A percentile compares a stretch with the other conserved stretches of the same genome.
These are phyloP conservation scores for Crithidia brevicula DNA, from an alignment of 208 protist species.

Conservation along the genomic window DNA sequence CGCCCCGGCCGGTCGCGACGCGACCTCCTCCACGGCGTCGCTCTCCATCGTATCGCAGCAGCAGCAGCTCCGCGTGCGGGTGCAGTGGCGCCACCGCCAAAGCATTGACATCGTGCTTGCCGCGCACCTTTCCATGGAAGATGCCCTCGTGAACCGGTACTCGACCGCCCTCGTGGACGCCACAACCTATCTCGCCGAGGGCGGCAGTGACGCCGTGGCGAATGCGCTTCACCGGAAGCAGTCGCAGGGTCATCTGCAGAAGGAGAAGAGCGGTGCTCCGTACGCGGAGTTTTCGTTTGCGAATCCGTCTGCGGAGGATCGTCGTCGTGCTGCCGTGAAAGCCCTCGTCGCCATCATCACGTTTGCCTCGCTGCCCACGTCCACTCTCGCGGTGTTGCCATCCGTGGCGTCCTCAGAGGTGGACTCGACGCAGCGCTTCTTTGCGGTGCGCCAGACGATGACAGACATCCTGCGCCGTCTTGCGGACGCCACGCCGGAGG, in stretches of 20 bases:
- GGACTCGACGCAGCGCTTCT: constrained; percentile 24
- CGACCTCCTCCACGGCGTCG: background rate
- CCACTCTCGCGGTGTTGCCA: constrained; percentile 7
- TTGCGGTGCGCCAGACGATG: constrained; percentile 12
- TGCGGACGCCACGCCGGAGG: background rate
- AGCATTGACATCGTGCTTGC: constrained; percentile 27
- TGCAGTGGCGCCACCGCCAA: constrained; percentile 28
- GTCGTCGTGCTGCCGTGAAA: constrained; percentile 31
- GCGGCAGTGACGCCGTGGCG: constrained; percentile 3
- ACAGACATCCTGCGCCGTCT: constrained; percentile 15
- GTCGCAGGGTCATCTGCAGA: background rate
- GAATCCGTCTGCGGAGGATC: constrained; percentile 23
- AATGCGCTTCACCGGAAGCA: background rate
- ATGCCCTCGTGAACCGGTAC: constrained; percentile 32
- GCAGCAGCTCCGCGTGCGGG: constrained; percentile 28
- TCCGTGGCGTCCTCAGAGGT: background rate
- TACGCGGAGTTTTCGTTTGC: background rate
- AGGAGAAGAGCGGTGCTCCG: background rate
- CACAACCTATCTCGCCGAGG: constrained; percentile 31
- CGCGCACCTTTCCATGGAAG: constrained; percentile 31
- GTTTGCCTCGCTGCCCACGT: constrained; percentile 16
- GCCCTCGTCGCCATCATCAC: constrained; percentile 39
- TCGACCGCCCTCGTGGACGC: constrained; percentile 27
- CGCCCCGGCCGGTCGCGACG: background rate
- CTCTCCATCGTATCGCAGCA: constrained; percentile 31